These are phyloP conservation scores for Saksenaea vasiformis DNA, from an alignment of 371 early-diverging fungal genomes.

Conservation along the genomic window DNA sequence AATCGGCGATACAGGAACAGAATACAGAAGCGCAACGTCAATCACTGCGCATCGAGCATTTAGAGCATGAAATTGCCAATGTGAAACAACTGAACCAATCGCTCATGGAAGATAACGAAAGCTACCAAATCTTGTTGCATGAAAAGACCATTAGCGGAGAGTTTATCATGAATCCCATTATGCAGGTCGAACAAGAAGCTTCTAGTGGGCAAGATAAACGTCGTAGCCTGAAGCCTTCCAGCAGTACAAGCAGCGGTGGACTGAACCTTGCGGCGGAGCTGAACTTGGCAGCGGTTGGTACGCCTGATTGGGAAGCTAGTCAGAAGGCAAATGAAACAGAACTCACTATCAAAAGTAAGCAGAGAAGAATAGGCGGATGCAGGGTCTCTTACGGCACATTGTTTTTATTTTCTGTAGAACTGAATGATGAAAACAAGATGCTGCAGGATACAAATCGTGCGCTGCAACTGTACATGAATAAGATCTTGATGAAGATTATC, in stretches of 20 bases:
- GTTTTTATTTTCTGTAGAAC: conserved; percentile 19
- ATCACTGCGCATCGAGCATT: conserved; percentile 44
- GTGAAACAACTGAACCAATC: conserved; percentile 69
- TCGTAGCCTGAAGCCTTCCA: conserved; percentile 23
- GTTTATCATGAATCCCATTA: conserved; percentile 64
- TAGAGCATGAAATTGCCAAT: conserved; percentile 63
- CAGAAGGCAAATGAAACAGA: conserved; percentile 31
- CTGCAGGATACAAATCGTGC: conserved; percentile 52
- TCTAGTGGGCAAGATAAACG: conserved; percentile 8
- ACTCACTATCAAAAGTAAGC: conserved; percentile 24
- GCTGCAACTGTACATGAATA: conserved; percentile 52
- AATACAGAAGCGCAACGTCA: conserved; percentile 39
- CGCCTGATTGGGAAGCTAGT: conserved; percentile 21
- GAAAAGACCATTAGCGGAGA: conserved; percentile 84
- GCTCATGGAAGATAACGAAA: conserved; percentile 84
- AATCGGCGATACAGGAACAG: conserved; percentile 38
- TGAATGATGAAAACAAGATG: conserved; percentile 46
- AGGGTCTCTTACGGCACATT: not conserved
- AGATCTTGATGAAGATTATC: conserved; percentile 53
- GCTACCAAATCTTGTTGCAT: conserved; percentile 78
- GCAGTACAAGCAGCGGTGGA: conserved; percentile 20
- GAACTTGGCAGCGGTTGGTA: conserved; percentile 43
- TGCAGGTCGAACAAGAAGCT: conserved; percentile 41
- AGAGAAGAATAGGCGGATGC: not conserved
- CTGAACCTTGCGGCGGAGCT: conserved; percentile 67